phyloP scores from a whole-genome alignment of 2,329 filamentous ascomycete species.

The Ophiobolus disseminans region DNA sequence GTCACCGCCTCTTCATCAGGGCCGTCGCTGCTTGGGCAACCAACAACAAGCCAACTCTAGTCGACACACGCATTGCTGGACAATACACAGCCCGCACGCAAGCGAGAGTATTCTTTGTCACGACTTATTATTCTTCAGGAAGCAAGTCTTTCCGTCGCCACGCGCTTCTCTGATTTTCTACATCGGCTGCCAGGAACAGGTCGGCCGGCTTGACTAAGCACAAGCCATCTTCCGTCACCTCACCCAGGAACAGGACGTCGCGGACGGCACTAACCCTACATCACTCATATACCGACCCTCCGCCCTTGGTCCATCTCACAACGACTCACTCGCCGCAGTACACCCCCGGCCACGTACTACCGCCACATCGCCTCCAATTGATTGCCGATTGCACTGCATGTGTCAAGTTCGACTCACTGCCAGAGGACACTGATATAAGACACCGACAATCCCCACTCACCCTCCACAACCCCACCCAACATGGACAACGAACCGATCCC shows the following conservation, averaged over 20 bases:
- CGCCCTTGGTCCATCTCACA: conserved; percentile 11
- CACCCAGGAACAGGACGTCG: conserved; percentile 16
- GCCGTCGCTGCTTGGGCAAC: conserved; percentile 19
- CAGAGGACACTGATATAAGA: conserved; percentile 20
- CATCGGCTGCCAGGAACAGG: conserved; percentile 13
- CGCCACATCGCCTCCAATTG: conserved; percentile 24
- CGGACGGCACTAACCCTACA: not conserved
- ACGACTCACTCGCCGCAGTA: conserved; percentile 6
- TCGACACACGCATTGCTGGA: conserved; percentile 1
- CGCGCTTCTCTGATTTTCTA: conserved; percentile 28
- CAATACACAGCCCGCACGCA: conserved; percentile 14
- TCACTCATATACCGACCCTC: conserved; percentile 13
- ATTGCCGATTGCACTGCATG: conserved; percentile 13
- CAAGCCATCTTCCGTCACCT: conserved; percentile 20
- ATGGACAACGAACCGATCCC: conserved; percentile 59
- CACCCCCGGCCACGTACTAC: conserved; percentile 30
- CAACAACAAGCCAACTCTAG: conserved; percentile 8
- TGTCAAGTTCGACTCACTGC: conserved; percentile 18
- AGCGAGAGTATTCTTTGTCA: conserved; percentile 5
- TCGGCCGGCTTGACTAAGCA: conserved; percentile 26
- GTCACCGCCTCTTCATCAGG: conserved; percentile 22
- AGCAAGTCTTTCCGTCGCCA: conserved; percentile 18
- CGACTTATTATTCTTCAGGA: conserved; percentile 7
- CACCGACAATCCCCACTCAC: conserved; percentile 11
- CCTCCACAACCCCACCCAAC: conserved; percentile 49